Evolutionary conservation across 2,329 filamentous ascomycete genomes (phyloP).

Genomic region (Ceratocystis harringtonii): DNA sequence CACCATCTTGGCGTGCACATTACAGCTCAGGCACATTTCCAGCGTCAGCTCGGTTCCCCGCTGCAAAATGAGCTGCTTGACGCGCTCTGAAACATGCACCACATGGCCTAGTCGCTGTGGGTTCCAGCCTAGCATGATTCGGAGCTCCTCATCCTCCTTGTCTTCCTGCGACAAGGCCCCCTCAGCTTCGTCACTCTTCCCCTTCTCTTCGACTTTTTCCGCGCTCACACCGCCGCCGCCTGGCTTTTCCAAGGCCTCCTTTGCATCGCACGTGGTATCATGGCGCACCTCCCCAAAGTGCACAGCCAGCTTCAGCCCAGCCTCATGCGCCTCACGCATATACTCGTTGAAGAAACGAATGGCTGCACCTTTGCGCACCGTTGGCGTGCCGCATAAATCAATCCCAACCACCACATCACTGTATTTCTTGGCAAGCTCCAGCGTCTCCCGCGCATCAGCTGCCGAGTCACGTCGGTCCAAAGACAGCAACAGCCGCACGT

Average conservation of each 20-base stretch:
- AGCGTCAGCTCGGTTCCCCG: conserved; percentile 41
- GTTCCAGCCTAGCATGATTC: conserved; percentile 46
- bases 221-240: background rate
- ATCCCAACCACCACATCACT: conserved; percentile 50
- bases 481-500: conserved; percentile 54
- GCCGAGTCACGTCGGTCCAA: conserved; percentile 52
- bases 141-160: conserved; percentile 43
- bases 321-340: conserved; percentile 40
- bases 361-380: conserved; percentile 35
- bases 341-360: conserved; percentile 44
- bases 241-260: conserved; percentile 4
- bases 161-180: conserved; percentile 23
- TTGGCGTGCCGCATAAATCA: conserved; percentile 66
- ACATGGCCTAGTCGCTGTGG: conserved; percentile 65
- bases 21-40: conserved; percentile 68
- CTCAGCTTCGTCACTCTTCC: background rate
- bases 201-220: background rate
- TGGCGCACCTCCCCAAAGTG: conserved; percentile 57
- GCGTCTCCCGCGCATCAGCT: conserved; percentile 45
- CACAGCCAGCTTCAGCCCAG: conserved; percentile 50
- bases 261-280: conserved; percentile 9
- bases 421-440: conserved; percentile 47
- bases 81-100: conserved; percentile 50
- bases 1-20: conserved; percentile 62
- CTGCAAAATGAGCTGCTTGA: conserved; percentile 39